Evolutionary conservation across 352 stramenopile species (phyloP), one percentile per base, ranked within the genome.

Genomic region (Pythium graminicola): DNA sequence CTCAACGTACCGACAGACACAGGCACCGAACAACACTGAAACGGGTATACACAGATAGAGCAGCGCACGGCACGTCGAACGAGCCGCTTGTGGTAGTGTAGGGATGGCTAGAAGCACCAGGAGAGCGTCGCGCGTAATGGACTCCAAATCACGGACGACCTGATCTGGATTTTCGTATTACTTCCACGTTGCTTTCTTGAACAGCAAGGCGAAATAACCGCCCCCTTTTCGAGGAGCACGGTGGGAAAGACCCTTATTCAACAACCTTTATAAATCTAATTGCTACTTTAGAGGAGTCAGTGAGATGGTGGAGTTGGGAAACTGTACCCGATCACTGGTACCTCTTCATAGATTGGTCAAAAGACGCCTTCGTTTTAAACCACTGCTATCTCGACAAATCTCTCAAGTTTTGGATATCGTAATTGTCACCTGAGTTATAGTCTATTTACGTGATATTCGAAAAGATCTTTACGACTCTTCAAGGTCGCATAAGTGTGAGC

Each of bases 311-410:
- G 13, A 28, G 24, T 24, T 19, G 32, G 51, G 51, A 57, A 52
- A 39, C 42, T 62, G 55, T 57, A 53, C 55, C 55, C 17, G 27
- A 13, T 40, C 8, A 33, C 1, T 39, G 54, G 54, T 62, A 53
- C 47, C 33, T 26, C 7, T 8, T 13, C 4, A 5, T 19, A 41
- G 10, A 57, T 57, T 57, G 50, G 50, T 19, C 2, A 31, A 49
- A 28, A 49, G 14, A 33, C 7, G 3, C 3, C 13, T 36, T 44
- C 3, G 32, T 10, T 50, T 40, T 13, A 22, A 33, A 17, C 52
- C 42, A 60, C 48, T 60, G 24, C 5, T 20, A 48, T 31, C 3
- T 4, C n/a, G 32, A 60, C 42, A 28, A 48, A 36, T 46, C 26
- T n/a, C n/a, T n/a, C n/a, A n/a, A 9, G 17, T 13, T 10, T 0